These are phyloP conservation scores for Phytophthora agathidicida DNA, from an alignment of 352 stramenopile species.

Conservation along the genomic window DNA sequence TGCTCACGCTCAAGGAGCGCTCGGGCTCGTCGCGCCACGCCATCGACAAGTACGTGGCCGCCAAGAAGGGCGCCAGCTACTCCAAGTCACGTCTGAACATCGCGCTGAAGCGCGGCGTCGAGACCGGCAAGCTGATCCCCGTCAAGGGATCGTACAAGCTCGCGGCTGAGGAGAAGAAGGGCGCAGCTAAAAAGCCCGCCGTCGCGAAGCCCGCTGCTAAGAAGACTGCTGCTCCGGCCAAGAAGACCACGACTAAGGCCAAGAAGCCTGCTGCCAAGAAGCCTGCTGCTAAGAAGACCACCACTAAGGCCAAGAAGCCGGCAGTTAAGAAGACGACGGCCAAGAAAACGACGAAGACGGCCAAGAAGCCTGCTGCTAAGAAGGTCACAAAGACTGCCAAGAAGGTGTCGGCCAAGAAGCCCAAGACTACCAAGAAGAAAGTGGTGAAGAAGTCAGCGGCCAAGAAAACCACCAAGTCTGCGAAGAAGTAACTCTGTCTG, in stretches of 20 bases:
- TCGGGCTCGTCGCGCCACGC: constrained; percentile 90
- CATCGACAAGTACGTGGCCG: constrained; percentile 95
- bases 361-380: constrained; percentile 35
- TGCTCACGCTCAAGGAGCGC: constrained; percentile 92
- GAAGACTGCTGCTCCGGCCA: constrained; percentile 37
- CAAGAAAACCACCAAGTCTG: constrained; percentile 56
- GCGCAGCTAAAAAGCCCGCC: constrained; percentile 49
- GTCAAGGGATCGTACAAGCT: constrained; percentile 96
- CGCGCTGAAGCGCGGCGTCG: constrained; percentile 91
- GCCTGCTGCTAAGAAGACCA: constrained; percentile 28
- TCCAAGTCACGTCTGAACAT: constrained; percentile 87
- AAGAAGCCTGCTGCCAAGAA: constrained; percentile 48
- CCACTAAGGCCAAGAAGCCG: constrained; percentile 27
- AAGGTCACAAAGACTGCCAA: constrained; percentile 31
- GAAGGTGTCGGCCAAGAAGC: constrained; percentile 61
- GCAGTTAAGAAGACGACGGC: background rate
- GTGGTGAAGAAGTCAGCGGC: constrained; percentile 68
- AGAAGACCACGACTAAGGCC: constrained; percentile 12
- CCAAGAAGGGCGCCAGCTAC: constrained; percentile 84
- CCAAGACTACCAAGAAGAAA: constrained; percentile 67
- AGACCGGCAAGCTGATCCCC: constrained; percentile 89
- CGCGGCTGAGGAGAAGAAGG: constrained; percentile 91
- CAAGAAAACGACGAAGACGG: constrained; percentile 41
- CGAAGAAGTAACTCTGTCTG: constrained; percentile 45
- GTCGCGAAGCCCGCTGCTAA: constrained; percentile 50